Conservation (phyloP, 441 rosid species). For the Raphanus hybrid region DNA sequence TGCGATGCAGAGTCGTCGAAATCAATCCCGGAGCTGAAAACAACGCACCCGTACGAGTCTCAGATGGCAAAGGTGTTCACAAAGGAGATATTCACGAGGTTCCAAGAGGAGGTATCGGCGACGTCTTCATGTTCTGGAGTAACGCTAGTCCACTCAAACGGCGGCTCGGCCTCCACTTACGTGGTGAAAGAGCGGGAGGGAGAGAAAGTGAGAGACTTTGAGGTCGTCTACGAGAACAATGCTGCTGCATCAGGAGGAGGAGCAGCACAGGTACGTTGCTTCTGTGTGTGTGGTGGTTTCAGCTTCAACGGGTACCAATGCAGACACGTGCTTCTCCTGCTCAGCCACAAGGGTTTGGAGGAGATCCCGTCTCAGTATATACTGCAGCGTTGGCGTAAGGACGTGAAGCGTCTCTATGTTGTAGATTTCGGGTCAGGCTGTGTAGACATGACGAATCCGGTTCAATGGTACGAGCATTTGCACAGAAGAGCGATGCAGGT, state of each 20-base stretch:
- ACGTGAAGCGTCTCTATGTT: slow-evolving; percentile 62
- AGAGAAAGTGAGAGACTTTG: slow-evolving; percentile 56
- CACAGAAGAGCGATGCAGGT: slow-evolving; percentile 81
- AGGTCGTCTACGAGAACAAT: slow-evolving; percentile 66
- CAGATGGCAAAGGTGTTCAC: slow-evolving; percentile 81
- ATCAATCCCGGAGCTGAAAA: slow-evolving; percentile 55
- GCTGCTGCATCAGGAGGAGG: slow-evolving; percentile 19
- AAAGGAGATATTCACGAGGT: slow-evolving; percentile 65
- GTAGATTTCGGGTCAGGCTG: slow-evolving; percentile 59
- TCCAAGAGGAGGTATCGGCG: slow-evolving; percentile 70
- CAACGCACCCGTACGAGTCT: slow-evolving; percentile 64
- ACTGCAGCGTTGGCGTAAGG: slow-evolving; percentile 81
- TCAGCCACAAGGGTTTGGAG: slow-evolving; percentile 63
- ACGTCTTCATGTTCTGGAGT: slow-evolving; percentile 72
- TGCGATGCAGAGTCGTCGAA: slow-evolving; percentile 62
- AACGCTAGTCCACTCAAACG: slow-evolving; percentile 56
- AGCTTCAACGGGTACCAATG: slow-evolving; percentile 75
- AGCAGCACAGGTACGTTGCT: slow-evolving; percentile 69
- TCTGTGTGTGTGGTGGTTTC: slow-evolving; percentile 76
- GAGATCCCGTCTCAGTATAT: slow-evolving; percentile 78
- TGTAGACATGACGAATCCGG: slow-evolving; percentile 66
- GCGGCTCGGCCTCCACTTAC: slow-evolving; percentile 50
- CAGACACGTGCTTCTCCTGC: slow-evolving; percentile 63
- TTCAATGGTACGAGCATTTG: slow-evolving; percentile 85
- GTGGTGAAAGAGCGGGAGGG: slow-evolving; percentile 60